Conservation (phyloP, 257 asterid species). For the Ligustrum vulgare region DNA sequence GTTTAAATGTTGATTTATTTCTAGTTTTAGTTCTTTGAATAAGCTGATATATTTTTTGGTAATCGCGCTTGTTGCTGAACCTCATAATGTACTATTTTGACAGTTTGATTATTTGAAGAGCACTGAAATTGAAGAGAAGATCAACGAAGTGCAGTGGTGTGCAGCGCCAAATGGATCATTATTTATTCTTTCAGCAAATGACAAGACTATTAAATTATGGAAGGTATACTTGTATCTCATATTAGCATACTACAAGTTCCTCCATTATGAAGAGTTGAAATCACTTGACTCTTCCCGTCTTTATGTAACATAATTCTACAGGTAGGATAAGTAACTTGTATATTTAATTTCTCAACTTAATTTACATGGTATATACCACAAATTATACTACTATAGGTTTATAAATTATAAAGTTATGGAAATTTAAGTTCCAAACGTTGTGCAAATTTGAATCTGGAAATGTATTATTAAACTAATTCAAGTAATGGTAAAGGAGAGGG, state of each 20-base stretch:
- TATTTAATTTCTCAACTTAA: neutral
- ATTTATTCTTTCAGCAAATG: constrained; percentile 67
- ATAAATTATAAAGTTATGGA: no score
- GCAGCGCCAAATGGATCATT: constrained; percentile 53
- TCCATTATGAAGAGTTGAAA: neutral
- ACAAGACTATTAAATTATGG: constrained; percentile 86
- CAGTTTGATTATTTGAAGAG: constrained; percentile 92
- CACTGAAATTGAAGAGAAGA: constrained; percentile 82
- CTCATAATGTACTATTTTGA: constrained; percentile 29
- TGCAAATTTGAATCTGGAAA: neutral
- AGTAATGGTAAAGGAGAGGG: neutral
- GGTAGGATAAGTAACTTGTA: neutral
- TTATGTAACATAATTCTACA: neutral
- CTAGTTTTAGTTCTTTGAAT: neutral
- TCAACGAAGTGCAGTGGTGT: constrained; percentile 70
- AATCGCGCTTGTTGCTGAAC: constrained; percentile 15
- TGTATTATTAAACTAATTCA: neutral
- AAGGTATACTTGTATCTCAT: constrained; percentile 44
- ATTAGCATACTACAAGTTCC: neutral
- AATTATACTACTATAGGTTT: neutral
- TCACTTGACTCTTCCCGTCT: neutral
- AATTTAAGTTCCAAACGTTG: constrained; percentile 8
- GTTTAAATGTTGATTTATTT: constrained; percentile 7
- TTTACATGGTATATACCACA: neutral
- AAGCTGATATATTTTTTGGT: constrained; percentile 8